A percentile compares a stretch with the other conserved stretches of the same genome.
Conservation (phyloP, 257 asterid species). For the Penstemon eatonii region DNA sequence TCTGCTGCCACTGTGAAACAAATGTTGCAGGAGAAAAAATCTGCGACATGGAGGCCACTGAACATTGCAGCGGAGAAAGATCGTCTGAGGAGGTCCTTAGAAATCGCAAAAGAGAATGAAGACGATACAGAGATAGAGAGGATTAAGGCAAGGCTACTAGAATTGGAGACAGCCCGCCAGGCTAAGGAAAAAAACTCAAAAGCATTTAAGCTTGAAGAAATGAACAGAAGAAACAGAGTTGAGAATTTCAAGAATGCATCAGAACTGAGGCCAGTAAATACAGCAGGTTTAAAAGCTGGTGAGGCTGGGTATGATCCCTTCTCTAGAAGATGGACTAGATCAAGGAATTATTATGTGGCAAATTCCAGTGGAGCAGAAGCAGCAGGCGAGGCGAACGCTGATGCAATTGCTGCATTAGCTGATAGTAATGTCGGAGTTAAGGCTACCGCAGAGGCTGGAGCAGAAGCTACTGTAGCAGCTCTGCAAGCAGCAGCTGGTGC, state of each 20-base stretch:
- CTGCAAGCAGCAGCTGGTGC: conserved; percentile 85
- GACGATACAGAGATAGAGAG: conserved; percentile 76
- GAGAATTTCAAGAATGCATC: conserved; percentile 95
- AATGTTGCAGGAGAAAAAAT: conserved; percentile 93
- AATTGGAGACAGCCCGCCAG: conserved; percentile 68
- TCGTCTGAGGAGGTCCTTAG: conserved; percentile 79
- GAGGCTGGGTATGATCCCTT: conserved; percentile 96
- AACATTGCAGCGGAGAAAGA: conserved; percentile 96
- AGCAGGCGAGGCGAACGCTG: conserved; percentile 36
- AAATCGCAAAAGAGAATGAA: conserved; percentile 73
- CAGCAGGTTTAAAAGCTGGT: conserved; percentile 65
- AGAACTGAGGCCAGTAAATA: conserved; percentile 53
- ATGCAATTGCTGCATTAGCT: conserved; percentile 39
- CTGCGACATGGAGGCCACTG: conserved; percentile 90
- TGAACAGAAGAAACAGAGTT: conserved; percentile 82
- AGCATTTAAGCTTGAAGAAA: conserved; percentile 82
- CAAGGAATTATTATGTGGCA: conserved; percentile 71
- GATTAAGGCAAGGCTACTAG: conserved; percentile 64
- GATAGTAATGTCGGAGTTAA: conserved; percentile 32
- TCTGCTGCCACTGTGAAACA: conserved; percentile 94
- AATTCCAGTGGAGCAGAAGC: conserved; percentile 44
- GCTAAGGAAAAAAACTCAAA: conserved; percentile 62
- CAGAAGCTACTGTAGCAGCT: conserved; percentile 69
- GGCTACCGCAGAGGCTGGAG: conserved; percentile 42
- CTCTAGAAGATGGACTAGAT: conserved; percentile 96